These are phyloP conservation scores for Populus ilicifolia DNA, from an alignment of 345 rosid species.

Conservation along the genomic window DNA sequence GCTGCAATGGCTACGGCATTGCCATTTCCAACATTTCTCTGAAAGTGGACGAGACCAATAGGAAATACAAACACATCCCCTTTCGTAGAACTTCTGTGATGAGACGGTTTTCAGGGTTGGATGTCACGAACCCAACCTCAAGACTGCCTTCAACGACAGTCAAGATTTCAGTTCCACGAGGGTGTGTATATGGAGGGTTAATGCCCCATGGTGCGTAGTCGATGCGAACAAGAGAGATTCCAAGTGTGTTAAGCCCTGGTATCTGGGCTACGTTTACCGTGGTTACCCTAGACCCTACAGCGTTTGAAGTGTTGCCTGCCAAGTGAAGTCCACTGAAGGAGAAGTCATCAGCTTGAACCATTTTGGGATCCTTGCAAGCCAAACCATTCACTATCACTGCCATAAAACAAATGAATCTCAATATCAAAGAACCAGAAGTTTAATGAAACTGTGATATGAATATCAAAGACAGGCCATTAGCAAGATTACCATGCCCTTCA, in stretches of 20 bases:
- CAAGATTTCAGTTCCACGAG: slow-evolving; percentile 15
- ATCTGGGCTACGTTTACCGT: not conserved
- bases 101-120: slow-evolving; percentile 15
- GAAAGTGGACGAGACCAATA: slow-evolving; percentile 12
- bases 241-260: too few species aligned
- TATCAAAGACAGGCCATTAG: too few species aligned
- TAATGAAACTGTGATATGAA: too few species aligned
- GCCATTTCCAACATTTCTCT: slow-evolving; percentile 8
- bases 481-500: too few species aligned
- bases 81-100: slow-evolving; percentile 8
- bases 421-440: too few species aligned
- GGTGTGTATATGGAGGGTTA: slow-evolving; percentile 11
- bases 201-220: not conserved
- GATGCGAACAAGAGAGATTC: not conserved
- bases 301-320: not conserved
- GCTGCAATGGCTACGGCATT: slow-evolving; percentile 11
- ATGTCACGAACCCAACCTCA: slow-evolving; percentile 10
- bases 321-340: not conserved
- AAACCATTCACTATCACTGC: too few species aligned
- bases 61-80: slow-evolving; percentile 17
- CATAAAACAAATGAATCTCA: too few species aligned
- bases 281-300: not conserved
- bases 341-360: not conserved
- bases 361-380: too few species aligned
- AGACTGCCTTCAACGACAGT: slow-evolving; percentile 9